Evolutionary conservation across 768 basidiomycete species (phyloP).

Genomic region (Kwoniella sp.): DNA sequence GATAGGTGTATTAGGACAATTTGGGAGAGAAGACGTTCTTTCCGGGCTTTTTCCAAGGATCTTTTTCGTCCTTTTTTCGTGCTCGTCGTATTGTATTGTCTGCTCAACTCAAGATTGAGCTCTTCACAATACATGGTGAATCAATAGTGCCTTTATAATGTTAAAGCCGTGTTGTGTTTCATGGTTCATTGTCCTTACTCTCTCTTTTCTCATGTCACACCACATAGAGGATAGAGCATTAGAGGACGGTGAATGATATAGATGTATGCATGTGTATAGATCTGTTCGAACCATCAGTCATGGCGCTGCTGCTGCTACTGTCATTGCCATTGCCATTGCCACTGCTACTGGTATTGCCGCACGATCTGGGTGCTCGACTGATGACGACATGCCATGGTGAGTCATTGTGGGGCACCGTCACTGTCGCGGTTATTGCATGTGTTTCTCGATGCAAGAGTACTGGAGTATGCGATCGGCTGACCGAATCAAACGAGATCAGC

Average conservation of each 20-base stretch:
- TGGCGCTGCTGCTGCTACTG: too few relatives aligned
- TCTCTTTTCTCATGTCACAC: not conserved
- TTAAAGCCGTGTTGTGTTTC: not conserved
- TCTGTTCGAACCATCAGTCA: not conserved
- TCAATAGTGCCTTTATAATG: slow-evolving; percentile 2
- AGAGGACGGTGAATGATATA: not conserved
- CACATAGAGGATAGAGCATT: not conserved
- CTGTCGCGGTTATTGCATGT: too few relatives aligned
- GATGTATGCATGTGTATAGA: slow-evolving; percentile 3
- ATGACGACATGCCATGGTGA: too few relatives aligned
- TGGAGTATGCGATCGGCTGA: too few relatives aligned
- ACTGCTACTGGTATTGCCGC: too few relatives aligned
- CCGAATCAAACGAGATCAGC: too few relatives aligned
- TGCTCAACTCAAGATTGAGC: not conserved
- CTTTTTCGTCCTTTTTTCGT: not conserved
- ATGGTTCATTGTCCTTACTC: not conserved
- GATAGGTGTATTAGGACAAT: not conserved
- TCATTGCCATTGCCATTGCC: too few relatives aligned
- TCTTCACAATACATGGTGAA: too few relatives aligned
- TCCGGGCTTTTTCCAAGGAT: slow-evolving; percentile 1
- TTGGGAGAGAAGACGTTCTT: slow-evolving; percentile 2
- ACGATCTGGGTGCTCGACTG: too few relatives aligned
- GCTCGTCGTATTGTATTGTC: not conserved
- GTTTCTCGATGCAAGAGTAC: too few relatives aligned
- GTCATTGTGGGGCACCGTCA: too few relatives aligned